phyloP scores from a whole-genome alignment of 2,329 filamentous ascomycete genomes.

The Claviceps arundinis region DNA sequence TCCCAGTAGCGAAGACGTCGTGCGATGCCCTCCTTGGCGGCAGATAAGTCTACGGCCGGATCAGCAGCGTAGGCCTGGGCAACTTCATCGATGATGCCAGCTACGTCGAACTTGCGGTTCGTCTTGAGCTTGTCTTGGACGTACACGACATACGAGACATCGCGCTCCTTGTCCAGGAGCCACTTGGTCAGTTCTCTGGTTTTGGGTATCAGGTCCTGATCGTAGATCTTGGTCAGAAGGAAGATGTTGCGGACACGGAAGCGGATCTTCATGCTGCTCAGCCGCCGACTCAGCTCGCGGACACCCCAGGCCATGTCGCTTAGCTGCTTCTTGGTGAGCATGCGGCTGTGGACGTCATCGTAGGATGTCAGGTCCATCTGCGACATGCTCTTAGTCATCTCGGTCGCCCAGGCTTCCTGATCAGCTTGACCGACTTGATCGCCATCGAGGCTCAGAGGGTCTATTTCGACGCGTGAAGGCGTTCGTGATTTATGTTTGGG shows the following conservation, averaged over 20 bases:
- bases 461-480: constrained; percentile 21
- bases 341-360: constrained; percentile 43
- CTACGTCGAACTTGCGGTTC: constrained; percentile 59
- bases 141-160: constrained; percentile 62
- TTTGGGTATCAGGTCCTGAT: constrained; percentile 63
- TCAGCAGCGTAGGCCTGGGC: constrained; percentile 26
- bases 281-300: constrained; percentile 71
- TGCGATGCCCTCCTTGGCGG: constrained; percentile 22
- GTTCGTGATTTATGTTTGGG: constrained; percentile 8
- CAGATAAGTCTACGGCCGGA: constrained; percentile 20
- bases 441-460: constrained; percentile 26
- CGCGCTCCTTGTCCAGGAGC: constrained; percentile 60
- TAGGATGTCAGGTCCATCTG: constrained; percentile 25
- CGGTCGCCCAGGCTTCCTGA: constrained; percentile 39
- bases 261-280: constrained; percentile 72
- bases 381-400: constrained; percentile 30
- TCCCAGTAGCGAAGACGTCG: constrained; percentile 70
- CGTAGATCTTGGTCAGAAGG: constrained; percentile 82
- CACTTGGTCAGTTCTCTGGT: constrained; percentile 68
- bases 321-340: constrained; percentile 87
- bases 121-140: constrained; percentile 64
- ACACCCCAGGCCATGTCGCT: constrained; percentile 97
- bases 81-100: constrained; percentile 54
- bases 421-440: constrained; percentile 39
- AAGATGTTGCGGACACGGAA: constrained; percentile 76